Evolutionary conservation across 2,329 filamentous ascomycete genomes (phyloP), one percentile per base, ranked within the genome.

Genomic region (Harringtonia aguacate): DNA sequence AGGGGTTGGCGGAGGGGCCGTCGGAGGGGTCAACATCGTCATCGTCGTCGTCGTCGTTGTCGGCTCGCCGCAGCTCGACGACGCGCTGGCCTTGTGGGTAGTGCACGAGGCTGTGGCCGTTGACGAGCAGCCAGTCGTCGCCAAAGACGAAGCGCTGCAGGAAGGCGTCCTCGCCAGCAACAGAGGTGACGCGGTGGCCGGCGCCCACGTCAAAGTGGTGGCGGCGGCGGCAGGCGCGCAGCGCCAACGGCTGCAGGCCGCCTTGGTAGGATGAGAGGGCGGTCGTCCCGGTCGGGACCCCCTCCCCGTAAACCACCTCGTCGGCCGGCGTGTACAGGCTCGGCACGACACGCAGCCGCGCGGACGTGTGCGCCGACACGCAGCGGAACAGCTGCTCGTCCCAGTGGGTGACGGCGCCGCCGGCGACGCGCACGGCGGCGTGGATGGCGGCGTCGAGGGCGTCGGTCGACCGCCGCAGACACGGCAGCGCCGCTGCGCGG

Each of bases 81-180:
- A 45, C 46, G 29, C 54, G 55, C 28, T 65, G 56, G 2, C 62
- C 35, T 18, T 22, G 17, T 27, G 38, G 24, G 49, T 70, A 68
- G 39, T 68, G 60, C 34, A 59, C 62, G 46, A 72, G 59, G 27
- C 66, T 64, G 51, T 67, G 59, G 6, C 69, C 69, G 48, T 70
- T 71, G 36, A 68, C 62, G 6, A 72, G 58, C 4, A 70, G 58
- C 68, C 68, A 72, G 51, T 62, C 59, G 51, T 69, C 66, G 33
- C 53, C 56, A 53, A 71, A 70, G 28, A 58, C 53, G 47, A 67
- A 70, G 8, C 67, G 63, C 51, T 70, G 67, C 49, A 71, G 60
- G 52, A 69, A 70, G 50, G 67, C 70, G 12, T 59, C 56, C 43
- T 69, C 66, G 18, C 68, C 68, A 49, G 67, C 69, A 9, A 61